Base-by-base conservation (phyloP, 768 basidiomycete genomes). In the Boletus fagicola region DNA sequence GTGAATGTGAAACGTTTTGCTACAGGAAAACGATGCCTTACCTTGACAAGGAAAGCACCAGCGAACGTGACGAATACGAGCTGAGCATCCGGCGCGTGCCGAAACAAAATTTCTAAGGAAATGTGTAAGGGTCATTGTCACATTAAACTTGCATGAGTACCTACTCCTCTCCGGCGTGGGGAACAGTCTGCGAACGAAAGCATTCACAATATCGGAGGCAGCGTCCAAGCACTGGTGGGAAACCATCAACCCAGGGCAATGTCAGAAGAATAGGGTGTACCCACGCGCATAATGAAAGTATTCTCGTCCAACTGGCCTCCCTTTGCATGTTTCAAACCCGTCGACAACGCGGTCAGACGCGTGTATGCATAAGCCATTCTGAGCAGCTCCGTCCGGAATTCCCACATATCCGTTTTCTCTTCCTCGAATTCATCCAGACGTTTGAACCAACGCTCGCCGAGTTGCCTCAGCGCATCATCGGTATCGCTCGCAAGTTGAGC, bases 21-120 rank as follows among this genome's bases (percentile, higher is more conserved):
- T 4, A 8, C 46, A 49, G 30, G 42, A 52, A 26, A 20, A 26
- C 38, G 10, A 39, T 28, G 12, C 15, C 72, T 49, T 66, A 86
- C 88, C 78, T 93, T 92, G 61, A 94, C 80, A 16, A 94, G 76
- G 76, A 93, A 93, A 2, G 90, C 86, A 10, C 86, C 84, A 11
- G 91, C 90, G 60, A 92, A 92, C 0, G 86, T 89, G 26, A 85
- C 79, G 62, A 92, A 90, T 11, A 92, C 85, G 58, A 84, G 86
- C 61, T 92, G 86, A 0, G 87, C 85, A 66, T 91, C 90, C 2
- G 90, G 89, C 0, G 88, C 90, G 65, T 89, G 87, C 4, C 85
- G 80, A 51, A 87, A 78, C 59, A 80, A 85, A 28, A 77, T 73
- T 48, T 76, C 83, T 85, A 69, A 22, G 56, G 44, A 42, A 33